Conservation (phyloP, 768 basidiomycete species). For the Lactarius sanguifluus region DNA sequence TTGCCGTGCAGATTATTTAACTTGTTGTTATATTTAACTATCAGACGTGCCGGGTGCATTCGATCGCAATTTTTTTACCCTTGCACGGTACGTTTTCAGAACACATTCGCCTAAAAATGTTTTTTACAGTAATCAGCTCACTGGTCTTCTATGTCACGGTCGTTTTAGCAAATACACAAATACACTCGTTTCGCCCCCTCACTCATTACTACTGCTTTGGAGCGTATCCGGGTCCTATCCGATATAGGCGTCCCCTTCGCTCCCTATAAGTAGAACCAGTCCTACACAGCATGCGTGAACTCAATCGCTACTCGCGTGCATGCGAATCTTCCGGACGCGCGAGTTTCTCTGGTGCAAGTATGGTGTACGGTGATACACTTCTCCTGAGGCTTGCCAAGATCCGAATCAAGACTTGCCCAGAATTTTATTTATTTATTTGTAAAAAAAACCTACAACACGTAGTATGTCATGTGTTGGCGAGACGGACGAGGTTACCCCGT, state of each 20-base stretch:
- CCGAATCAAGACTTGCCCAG: neutral
- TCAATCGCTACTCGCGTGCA: too few species aligned
- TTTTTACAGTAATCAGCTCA: neutral
- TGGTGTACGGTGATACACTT: neutral
- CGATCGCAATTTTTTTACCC: neutral
- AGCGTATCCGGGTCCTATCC: neutral
- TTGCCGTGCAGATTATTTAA: neutral
- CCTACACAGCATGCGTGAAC: neutral
- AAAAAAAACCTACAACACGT: too few species aligned
- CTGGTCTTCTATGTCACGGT: neutral
- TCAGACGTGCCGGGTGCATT: neutral
- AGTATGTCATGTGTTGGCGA: too few species aligned
- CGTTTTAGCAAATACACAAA: neutral
- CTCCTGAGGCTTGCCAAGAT: neutral
- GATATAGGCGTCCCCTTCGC: neutral
- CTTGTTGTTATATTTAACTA: neutral
- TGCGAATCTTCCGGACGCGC: too few species aligned
- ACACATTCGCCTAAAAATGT: neutral
- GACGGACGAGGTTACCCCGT: too few species aligned
- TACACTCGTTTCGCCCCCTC: conserved; percentile 1
- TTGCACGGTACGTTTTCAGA: neutral
- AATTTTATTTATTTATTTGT: too few species aligned
- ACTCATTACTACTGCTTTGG: neutral
- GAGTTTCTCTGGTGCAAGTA: neutral
- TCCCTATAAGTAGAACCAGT: neutral